A percentile compares a stretch with the other conserved stretches of the same genome.
Evolutionary conservation across 176 grass and related monocot species (phyloP).

Genomic region (Leersia perrieri): DNA sequence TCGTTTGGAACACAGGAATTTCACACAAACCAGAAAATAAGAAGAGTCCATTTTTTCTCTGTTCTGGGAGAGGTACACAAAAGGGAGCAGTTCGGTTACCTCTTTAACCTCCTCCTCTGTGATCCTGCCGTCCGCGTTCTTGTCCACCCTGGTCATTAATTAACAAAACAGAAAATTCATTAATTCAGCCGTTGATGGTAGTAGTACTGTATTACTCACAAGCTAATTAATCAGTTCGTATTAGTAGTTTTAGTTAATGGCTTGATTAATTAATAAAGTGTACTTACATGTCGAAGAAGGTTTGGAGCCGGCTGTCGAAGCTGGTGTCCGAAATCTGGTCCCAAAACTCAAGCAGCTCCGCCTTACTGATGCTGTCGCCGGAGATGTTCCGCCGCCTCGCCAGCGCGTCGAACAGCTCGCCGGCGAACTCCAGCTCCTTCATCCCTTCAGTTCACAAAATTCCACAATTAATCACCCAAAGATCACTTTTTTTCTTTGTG

Average conservation of each 20-base stretch:
- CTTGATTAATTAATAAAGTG: not conserved
- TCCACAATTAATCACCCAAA: not conserved
- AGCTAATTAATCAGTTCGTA: not conserved
- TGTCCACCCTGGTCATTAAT: constrained; percentile 67
- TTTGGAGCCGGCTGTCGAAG: constrained; percentile 91
- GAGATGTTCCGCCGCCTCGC: constrained; percentile 67
- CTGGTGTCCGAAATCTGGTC: constrained; percentile 91
- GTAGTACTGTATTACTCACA: too few relatives aligned
- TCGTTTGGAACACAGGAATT: not conserved
- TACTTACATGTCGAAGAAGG: constrained; percentile 92
- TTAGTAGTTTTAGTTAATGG: not conserved
- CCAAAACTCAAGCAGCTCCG: constrained; percentile 92
- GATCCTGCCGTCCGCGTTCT: constrained; percentile 87
- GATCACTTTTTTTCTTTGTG: too few relatives aligned
- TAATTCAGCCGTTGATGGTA: not conserved
- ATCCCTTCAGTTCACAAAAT: constrained; percentile 44
- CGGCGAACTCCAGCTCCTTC: constrained; percentile 76
- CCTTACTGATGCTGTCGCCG: constrained; percentile 72
- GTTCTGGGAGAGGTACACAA: not conserved
- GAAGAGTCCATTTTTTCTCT: not conserved
- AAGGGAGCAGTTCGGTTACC: constrained; percentile 17
- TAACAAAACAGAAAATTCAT: not conserved
- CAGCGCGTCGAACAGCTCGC: constrained; percentile 85
- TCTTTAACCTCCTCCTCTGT: constrained; percentile 80
- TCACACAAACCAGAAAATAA: not conserved